A percentile compares a stretch with the other conserved stretches of the same genome.
Evolutionary conservation across 116 monocot species (phyloP).

Genomic region (Dioscorea cayenensis): DNA sequence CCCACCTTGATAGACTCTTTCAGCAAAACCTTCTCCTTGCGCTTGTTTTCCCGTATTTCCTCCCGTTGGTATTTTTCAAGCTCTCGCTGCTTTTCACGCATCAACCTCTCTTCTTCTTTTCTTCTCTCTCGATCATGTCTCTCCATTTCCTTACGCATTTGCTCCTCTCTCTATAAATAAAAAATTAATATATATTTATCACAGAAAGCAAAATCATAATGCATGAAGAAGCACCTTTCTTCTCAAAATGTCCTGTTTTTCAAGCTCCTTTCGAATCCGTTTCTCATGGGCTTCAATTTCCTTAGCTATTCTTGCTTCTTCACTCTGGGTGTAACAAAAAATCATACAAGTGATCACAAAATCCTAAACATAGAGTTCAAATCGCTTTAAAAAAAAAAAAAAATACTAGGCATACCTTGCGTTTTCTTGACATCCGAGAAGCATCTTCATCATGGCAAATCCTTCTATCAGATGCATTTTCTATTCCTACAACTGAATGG

Average conservation of each 20-base stretch:
- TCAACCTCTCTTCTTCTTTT: conserved; percentile 79
- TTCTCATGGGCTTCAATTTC: conserved; percentile 91
- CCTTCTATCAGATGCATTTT: conserved; percentile 60
- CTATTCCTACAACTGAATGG: conserved; percentile 37
- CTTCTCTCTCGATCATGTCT: conserved; percentile 72
- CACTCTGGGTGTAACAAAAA: conserved; percentile 30
- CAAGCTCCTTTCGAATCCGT: conserved; percentile 67
- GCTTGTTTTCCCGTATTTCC: conserved; percentile 60
- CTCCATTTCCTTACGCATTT: conserved; percentile 77
- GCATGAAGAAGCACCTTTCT: conserved; percentile 52
- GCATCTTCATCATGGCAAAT: conserved; percentile 52
- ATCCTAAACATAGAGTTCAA: neutral
- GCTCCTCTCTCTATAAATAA: conserved; percentile 60
- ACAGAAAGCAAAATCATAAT: neutral
- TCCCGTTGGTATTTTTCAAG: conserved; percentile 71
- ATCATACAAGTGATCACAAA: neutral
- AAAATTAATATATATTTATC: neutral
- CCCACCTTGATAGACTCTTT: conserved; percentile 63
- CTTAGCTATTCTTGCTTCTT: conserved; percentile 73
- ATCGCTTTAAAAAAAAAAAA: neutral
- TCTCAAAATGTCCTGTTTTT: conserved; percentile 84
- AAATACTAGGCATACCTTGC: conserved; percentile 40
- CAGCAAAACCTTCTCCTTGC: conserved; percentile 65
- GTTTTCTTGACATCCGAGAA: conserved; percentile 56
- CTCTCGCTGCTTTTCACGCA: conserved; percentile 82